Base-by-base conservation (phyloP, 2,329 filamentous ascomycete species). In the Elsinoe perseae region DNA sequence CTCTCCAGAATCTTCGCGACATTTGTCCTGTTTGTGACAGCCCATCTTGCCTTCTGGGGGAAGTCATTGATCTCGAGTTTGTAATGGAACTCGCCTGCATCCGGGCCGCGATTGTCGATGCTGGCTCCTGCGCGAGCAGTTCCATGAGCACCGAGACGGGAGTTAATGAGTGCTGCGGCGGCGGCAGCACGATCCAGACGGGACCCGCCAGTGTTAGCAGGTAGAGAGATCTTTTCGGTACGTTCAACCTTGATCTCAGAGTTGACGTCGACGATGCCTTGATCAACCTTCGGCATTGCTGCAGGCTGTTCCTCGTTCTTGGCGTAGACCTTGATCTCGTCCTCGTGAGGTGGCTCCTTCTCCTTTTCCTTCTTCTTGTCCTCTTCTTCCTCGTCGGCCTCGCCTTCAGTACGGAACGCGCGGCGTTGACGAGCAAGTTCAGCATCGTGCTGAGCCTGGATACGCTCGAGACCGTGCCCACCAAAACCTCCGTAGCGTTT, bases 61-160 rank as follows among this genome's bases (percentile, higher is more conserved):
- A 97, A 97, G 73, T 98, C 93, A 72, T 98, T 98, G 81, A 98
- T 98, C 72, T 97, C 93, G 60, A 98, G 79, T 3, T 92, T 97
- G 14, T 93, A 91, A 70, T 98, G 93, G 79, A 90, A 98, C 0
- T 91, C 90, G 53, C 93, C 93, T 2, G 93, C 93, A 70, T 98
- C 93, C 0, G 93, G 93, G 1, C 93, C 93, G 72, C 96, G 96
- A 75, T 98, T 98, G 75, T 98, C 93, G 68, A 96, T 95, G 6
- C 93, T 90, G 60, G 95, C 91, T 12, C 93, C 93, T 3, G 89
- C 86, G 59, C 93, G 86, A 65, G 96, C 85, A 68, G 93, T 87
- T 32, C 66, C 91, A 30, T 89, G 89, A 64, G 89, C 89, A 66
- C 89, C 92, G 36, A 98, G 80, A 62, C 93, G 89, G 59, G 85